Base-by-base conservation (phyloP, 352 stramenopile species). In the Paralagenidium karlingii region DNA sequence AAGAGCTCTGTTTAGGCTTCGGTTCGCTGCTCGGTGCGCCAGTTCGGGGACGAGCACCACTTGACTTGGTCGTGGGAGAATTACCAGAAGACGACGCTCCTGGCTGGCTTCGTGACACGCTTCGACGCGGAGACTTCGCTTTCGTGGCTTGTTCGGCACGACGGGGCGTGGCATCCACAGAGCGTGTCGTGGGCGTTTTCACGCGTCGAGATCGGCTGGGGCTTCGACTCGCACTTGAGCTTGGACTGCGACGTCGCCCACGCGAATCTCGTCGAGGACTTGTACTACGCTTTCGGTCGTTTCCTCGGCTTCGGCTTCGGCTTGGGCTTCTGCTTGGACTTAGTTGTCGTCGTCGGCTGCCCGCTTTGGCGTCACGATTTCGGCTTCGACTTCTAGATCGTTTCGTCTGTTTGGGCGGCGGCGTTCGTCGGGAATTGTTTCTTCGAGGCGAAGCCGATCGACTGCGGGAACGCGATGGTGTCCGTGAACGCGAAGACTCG, bases 401-500 rank as follows among this genome's bases (percentile, higher is more conserved):
- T 32, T 9, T 39, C 30, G 5, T 18, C 31, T 8, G 6, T 8
- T 20, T 34, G n/a, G n/a, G n/a, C n/a, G n/a, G n/a, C n/a, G n/a
- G n/a, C n/a, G n/a, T n/a, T n/a, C n/a, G n/a, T n/a, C n/a, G n/a
- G n/a, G n/a, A n/a, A n/a, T n/a, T n/a, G n/a, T n/a, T n/a, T n/a
- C n/a, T n/a, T n/a, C n/a, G n/a, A n/a, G n/a, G n/a, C n/a, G n/a
- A n/a, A n/a, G n/a, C n/a, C n/a, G n/a, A n/a, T n/a, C n/a, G n/a
- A n/a, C n/a, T n/a, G n/a, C n/a, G n/a, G n/a, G n/a, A n/a, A n/a
- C n/a, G n/a, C n/a, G 20, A 37, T 30, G 20, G n/a, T 29, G 21
- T 21, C 34, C 28, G n/a, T 40, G 34, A 51, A n/a, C 45, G 45
- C 8, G 38, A 45, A 11, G 30, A 33, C 13, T 37, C 45, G 16